phyloP scores from a whole-genome alignment of 345 rosid species.

The Eucalyptus shirleyi region DNA sequence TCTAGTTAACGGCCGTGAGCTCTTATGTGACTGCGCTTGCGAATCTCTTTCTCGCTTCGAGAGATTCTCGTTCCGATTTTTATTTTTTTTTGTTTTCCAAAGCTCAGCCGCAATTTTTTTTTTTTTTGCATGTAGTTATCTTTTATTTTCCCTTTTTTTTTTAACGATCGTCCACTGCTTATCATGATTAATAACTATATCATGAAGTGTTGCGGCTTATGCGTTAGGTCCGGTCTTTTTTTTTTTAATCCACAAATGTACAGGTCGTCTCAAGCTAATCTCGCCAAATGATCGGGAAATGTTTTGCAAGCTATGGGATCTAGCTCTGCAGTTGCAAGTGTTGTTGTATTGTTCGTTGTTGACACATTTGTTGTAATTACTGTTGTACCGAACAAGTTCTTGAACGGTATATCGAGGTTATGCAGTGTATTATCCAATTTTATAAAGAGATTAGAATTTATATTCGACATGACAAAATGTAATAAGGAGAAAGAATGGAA shows the following conservation, averaged over 20 bases:
- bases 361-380: not conserved
- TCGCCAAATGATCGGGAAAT: not conserved
- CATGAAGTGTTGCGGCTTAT: too few relatives aligned
- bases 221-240: too few relatives aligned
- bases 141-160: not conserved
- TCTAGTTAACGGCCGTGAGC: not conserved
- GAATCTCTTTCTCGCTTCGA: not conserved
- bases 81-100: not conserved
- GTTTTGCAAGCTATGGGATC: too few relatives aligned
- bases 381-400: not conserved
- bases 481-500: too few relatives aligned
- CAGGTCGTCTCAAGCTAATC: rapidly evolving
- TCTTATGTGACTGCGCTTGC: not conserved
- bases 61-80: not conserved
- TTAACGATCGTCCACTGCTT: too few relatives aligned
- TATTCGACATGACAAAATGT: too few relatives aligned
- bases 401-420: rapidly evolving
- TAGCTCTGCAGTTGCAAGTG: not conserved
- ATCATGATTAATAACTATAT: too few relatives aligned
- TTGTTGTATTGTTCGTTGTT: rapidly evolving
- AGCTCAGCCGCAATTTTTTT: not conserved
- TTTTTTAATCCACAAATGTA: rapidly evolving
- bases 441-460: not conserved
- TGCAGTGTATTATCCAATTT: not conserved
- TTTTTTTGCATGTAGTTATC: not conserved